phyloP scores from a whole-genome alignment of 2,329 filamentous ascomycete genomes.

The Aspergillus viridinutans region DNA sequence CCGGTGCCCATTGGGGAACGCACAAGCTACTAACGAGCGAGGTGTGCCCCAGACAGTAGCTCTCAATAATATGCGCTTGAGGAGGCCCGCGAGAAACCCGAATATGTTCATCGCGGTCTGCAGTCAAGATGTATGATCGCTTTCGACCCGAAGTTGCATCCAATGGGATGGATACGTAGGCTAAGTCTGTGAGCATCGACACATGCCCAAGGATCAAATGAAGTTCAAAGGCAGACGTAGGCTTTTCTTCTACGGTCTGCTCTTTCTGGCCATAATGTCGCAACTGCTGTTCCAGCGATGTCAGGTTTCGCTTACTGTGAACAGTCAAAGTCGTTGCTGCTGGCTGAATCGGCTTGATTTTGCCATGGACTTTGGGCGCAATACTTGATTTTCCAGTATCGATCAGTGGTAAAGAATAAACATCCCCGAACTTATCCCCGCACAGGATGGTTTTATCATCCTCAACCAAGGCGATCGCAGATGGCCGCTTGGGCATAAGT shows the following conservation, averaged over 20 bases:
- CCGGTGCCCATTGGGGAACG: constrained; percentile 52
- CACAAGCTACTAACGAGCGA: constrained; percentile 78
- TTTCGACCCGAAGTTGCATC: constrained; percentile 39
- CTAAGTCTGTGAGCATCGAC: constrained; percentile 81
- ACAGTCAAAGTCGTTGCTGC: constrained; percentile 57
- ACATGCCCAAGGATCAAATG: constrained; percentile 85
- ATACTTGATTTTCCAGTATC: constrained; percentile 31
- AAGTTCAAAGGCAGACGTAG: constrained; percentile 62
- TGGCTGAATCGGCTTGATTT: constrained; percentile 43
- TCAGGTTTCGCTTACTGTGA: constrained; percentile 58
- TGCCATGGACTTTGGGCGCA: constrained; percentile 28
- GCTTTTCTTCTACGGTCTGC: constrained; percentile 41
- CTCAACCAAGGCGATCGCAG: constrained; percentile 65
- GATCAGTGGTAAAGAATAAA: constrained; percentile 79
- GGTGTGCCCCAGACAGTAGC: constrained; percentile 81
- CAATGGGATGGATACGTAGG: constrained; percentile 48
- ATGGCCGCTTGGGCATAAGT: constrained; percentile 84
- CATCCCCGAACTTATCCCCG: constrained; percentile 95
- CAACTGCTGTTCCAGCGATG: constrained; percentile 54
- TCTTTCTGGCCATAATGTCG: constrained; percentile 43
- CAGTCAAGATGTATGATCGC: constrained; percentile 61
- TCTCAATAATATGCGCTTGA: constrained; percentile 83
- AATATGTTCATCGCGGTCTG: constrained; percentile 77
- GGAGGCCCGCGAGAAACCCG: constrained; percentile 76
- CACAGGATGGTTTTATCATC: constrained; percentile 70